These are phyloP conservation scores for Trichoderma arundinaceum DNA, from an alignment of 2,329 filamentous ascomycete species.

Conservation along the genomic window DNA sequence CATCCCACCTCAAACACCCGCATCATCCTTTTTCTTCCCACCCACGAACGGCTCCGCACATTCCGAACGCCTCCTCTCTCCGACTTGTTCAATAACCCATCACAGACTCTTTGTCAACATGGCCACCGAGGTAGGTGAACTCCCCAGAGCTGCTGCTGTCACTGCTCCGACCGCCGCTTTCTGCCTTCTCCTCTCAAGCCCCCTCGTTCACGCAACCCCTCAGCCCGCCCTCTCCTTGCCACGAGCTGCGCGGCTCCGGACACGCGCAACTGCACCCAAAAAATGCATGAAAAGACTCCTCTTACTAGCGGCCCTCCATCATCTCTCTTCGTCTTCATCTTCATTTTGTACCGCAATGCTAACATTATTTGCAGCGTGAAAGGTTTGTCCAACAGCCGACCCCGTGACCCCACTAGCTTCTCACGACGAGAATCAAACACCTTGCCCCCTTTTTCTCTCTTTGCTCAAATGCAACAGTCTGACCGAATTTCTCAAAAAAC, in stretches of 20 bases:
- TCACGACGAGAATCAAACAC: constrained; percentile 29
- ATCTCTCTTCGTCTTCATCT: constrained; percentile 20
- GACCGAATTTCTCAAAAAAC: constrained; percentile 38
- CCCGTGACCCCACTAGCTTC: constrained; percentile 32
- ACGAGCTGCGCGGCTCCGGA: constrained; percentile 27
- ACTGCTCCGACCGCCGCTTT: constrained; percentile 35
- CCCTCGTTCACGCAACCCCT: constrained; percentile 39
- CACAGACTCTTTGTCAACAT: constrained; percentile 36
- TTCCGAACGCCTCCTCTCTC: constrained; percentile 27
- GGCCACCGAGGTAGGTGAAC: constrained; percentile 45
- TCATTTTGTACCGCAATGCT: constrained; percentile 39
- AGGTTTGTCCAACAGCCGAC: constrained; percentile 57
- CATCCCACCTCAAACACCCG: constrained; percentile 38
- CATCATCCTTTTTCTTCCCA: constrained; percentile 35
- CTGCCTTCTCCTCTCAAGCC: constrained; percentile 36
- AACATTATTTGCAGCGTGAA: constrained; percentile 64
- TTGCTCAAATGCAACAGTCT: constrained; percentile 17
- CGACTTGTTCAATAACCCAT: constrained; percentile 16
- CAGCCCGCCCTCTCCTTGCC: constrained; percentile 34
- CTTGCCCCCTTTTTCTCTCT: neutral
- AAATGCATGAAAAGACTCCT: neutral
- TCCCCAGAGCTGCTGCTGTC: constrained; percentile 22
- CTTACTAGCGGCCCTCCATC: constrained; percentile 20
- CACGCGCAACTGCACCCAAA: constrained; percentile 12
- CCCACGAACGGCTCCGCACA: constrained; percentile 32